Base-by-base conservation (phyloP, 495 filamentous ascomycete species). In the Podospora bellae-mahoneyi region DNA sequence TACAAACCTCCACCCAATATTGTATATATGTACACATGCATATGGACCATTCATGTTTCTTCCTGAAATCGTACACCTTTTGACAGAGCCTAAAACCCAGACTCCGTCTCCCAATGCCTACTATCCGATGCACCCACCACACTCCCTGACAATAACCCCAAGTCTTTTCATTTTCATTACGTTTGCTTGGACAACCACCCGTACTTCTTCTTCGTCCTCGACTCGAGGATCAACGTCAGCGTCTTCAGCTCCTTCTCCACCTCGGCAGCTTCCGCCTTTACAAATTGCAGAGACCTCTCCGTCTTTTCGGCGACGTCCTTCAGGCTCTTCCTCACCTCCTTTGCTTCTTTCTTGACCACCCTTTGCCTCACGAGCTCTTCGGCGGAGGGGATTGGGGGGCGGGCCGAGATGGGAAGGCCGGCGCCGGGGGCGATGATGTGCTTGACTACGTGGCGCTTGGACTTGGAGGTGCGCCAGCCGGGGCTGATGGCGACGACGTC, bases 401-500 rank as follows among this genome's bases (percentile, higher is more conserved):
- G 84, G 20, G 84, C 83, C 27, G 85, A 79, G 70, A 92, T 84
- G 3, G 85, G 84, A 10, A 79, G 73, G 7, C 88, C 91, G 67
- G 90, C 91, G 23, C 69, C 30, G 88, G 92, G 56, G 59, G 90
- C 87, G 68, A 96, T 82, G 72, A 96, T 94, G 64, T 84, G 77
- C 76, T 90, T 89, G 27, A 95, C 89, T 34, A 94, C 90, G 77
- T 94, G 91, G 30, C 84, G 88, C 69, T 94, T 91, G 64, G 78
- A 75, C 64, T 88, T 88, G 68, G 85, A 85, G 66, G 84, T 84
- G 18, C 88, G 86, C 74, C 80, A 88, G 56, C 89, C 89, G 23
- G 88, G 84, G 23, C 85, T 85, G 74, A 95, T 91, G 76, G 88
- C 86, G n/a, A 96, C 87, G 16, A 94, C 86, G 77, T 96, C 92